Evolutionary conservation across 352 stramenopile genomes (phyloP).

Genomic region (Phytophthora boehmeriae): DNA sequence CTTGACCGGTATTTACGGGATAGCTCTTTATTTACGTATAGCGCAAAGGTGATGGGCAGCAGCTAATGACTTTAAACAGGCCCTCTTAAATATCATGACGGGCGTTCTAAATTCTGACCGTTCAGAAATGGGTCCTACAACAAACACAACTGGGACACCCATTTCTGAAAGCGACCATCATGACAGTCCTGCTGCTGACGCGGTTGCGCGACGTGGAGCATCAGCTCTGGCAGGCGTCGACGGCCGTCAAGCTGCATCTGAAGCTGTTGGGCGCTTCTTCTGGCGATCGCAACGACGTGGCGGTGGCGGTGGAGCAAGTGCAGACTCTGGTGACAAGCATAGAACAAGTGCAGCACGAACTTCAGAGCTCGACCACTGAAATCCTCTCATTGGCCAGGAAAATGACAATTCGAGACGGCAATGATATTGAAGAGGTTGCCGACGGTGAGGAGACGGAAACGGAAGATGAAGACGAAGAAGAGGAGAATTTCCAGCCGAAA

Average conservation of each 20-base stretch:
- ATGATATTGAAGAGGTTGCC: neutral
- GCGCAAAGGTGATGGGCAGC: too few species aligned
- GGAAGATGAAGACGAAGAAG: slow-evolving; percentile 3
- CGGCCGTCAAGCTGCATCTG: slow-evolving; percentile 19
- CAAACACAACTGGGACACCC: too few species aligned
- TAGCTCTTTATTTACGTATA: too few species aligned
- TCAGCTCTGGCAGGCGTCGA: slow-evolving; percentile 13
- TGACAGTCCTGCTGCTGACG: neutral
- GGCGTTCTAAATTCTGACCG: too few species aligned
- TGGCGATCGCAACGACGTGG: neutral
- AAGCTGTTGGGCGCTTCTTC: neutral
- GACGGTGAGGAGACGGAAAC: slow-evolving; percentile 7
- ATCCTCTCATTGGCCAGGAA: slow-evolving; percentile 18
- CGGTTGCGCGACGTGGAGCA: slow-evolving; percentile 20
- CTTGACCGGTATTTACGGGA: too few species aligned
- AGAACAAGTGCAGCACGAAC: slow-evolving; percentile 17
- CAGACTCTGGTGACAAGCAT: slow-evolving; percentile 9
- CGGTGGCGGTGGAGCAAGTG: neutral
- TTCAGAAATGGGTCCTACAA: too few species aligned
- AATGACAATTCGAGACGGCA: neutral
- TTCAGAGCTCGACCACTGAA: slow-evolving; percentile 12
- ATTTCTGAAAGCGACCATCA: too few species aligned
- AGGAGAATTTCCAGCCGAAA: neutral
- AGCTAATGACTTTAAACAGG: too few species aligned
- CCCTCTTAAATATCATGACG: too few species aligned